Conservation (phyloP, 1,139 yeast species). For the Blastobotrys indianensis region DNA sequence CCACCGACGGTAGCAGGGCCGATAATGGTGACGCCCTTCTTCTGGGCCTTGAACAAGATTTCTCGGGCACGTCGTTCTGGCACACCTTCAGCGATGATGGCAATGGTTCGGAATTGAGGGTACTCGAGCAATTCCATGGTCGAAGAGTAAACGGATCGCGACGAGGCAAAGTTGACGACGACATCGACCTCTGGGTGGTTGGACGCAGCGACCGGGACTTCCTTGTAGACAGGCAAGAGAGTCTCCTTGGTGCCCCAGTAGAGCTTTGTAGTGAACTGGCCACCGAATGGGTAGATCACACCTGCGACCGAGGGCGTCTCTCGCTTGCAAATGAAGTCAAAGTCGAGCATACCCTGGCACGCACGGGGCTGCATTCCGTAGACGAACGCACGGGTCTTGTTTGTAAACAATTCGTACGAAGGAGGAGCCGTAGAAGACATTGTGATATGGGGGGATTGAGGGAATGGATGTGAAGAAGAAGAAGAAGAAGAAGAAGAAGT, state of each 20-base stretch:
- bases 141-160: conserved; percentile 43
- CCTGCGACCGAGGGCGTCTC: conserved; percentile 45
- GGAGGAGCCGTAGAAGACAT: conserved; percentile 9
- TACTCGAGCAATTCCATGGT: conserved; percentile 43
- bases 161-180: conserved; percentile 44
- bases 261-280: conserved; percentile 43
- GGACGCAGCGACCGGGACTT: conserved; percentile 38
- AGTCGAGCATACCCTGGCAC: conserved; percentile 46
- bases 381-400: conserved; percentile 41
- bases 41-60: conserved; percentile 39
- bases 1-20: conserved; percentile 48
- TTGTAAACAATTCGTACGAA: conserved; percentile 38
- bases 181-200: conserved; percentile 46
- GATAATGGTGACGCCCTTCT: conserved; percentile 43
- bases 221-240: conserved; percentile 42
- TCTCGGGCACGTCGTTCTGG: conserved; percentile 47
- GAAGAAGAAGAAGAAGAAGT: neutral
- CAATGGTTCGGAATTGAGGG: conserved; percentile 43
- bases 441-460: too few species aligned
- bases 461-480: conserved; percentile 1
- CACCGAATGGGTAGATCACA: conserved; percentile 44
- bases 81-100: conserved; percentile 46
- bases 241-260: conserved; percentile 48
- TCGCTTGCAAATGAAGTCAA: conserved; percentile 43
- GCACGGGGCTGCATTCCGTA: conserved; percentile 43